Evolutionary conservation across 2,329 filamentous ascomycete species (phyloP).

Genomic region (Gaeumannomyces tritici): DNA sequence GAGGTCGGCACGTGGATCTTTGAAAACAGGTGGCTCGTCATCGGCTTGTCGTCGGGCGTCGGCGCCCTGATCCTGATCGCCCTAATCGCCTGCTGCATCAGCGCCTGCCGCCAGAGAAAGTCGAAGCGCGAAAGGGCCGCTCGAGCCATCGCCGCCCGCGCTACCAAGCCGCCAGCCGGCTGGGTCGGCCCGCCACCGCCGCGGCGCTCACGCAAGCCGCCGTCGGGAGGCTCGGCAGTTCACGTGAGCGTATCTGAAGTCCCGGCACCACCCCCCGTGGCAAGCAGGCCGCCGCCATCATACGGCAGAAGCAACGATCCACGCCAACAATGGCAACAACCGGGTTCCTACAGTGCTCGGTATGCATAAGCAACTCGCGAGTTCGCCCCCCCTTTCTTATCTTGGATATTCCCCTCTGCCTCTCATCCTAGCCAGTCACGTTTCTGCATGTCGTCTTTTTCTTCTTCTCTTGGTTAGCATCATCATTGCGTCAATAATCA

Average conservation of each 20-base stretch:
- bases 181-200: background rate
- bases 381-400: background rate
- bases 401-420: background rate
- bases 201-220: background rate
- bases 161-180: background rate
- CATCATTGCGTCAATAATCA: background rate
- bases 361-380: slow-evolving; percentile 3
- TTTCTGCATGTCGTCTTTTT: background rate
- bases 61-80: slow-evolving; percentile 64
- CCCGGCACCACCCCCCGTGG: slow-evolving; percentile 6
- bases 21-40: slow-evolving; percentile 70
- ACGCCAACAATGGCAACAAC: background rate
- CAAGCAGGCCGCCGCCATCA: slow-evolving; percentile 1
- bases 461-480: background rate
- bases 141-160: background rate
- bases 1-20: slow-evolving; percentile 70
- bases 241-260: background rate
- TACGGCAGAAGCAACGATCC: background rate
- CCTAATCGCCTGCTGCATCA: slow-evolving; percentile 57
- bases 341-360: slow-evolving; percentile 1
- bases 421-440: background rate
- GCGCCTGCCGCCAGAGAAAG: slow-evolving; percentile 35
- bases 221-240: background rate
- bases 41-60: slow-evolving; percentile 64
- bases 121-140: slow-evolving; percentile 1